phyloP scores from a whole-genome alignment of 345 rosid species.

The Citrus hindsii region DNA sequence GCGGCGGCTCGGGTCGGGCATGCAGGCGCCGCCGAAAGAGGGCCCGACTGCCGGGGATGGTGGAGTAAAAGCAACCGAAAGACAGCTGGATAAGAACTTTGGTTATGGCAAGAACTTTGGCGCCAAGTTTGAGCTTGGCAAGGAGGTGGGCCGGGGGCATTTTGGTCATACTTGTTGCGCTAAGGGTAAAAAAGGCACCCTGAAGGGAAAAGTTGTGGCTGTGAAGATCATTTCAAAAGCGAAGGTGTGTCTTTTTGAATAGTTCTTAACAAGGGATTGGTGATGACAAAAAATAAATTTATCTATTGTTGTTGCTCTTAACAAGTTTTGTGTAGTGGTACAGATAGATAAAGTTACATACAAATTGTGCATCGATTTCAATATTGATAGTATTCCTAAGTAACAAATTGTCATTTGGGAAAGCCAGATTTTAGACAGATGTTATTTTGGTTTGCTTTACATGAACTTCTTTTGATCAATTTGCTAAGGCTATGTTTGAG shows the following conservation, averaged over 20 bases:
- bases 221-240: constrained; percentile 94
- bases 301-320: neutral
- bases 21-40: constrained; percentile 39
- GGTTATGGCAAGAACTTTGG: constrained; percentile 78
- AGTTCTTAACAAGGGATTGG: neutral
- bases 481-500: neutral
- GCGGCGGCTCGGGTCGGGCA: constrained; percentile 43
- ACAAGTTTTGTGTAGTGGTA: neutral
- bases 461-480: neutral
- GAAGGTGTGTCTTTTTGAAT: constrained; percentile 43
- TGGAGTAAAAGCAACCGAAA: constrained; percentile 34
- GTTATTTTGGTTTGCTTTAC: neutral
- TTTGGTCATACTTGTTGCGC: constrained; percentile 98
- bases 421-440: neutral
- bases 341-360: neutral
- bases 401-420: neutral
- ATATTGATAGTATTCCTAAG: neutral
- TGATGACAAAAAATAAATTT: no score
- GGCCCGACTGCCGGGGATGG: constrained; percentile 68
- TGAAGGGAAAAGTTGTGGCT: constrained; percentile 76
- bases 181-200: constrained; percentile 73
- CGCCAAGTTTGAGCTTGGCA: constrained; percentile 76
- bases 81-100: constrained; percentile 72
- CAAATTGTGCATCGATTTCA: neutral
- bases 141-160: constrained; percentile 94